Percentiles rank a stretch among this genome's conserved stretches.
phyloP scores from a whole-genome alignment of 257 asterid genomes.

The Perilla frutescens region DNA sequence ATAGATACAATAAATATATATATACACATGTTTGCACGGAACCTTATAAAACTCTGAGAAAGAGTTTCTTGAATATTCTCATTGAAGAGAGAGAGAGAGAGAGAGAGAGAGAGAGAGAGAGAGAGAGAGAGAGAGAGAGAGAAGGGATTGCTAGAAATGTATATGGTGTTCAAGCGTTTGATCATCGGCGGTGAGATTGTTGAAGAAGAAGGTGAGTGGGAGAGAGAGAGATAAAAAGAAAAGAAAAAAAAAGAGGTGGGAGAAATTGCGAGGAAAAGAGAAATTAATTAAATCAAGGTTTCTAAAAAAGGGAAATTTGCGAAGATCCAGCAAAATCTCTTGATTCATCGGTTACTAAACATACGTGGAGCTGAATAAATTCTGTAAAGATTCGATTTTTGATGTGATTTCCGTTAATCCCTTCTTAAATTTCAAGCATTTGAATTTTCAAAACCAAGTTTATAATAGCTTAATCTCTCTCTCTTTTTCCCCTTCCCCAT shows the following conservation, averaged over 20 bases:
- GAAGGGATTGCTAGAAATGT: conserved; percentile 64
- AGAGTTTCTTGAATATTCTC: conserved; percentile 33
- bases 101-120: conserved; percentile 27
- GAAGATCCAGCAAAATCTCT: background rate
- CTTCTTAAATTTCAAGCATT: background rate
- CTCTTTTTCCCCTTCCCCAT: background rate
- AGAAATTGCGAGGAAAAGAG: too few relatives aligned
- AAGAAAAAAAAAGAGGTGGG: background rate
- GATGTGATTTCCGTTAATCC: conserved; percentile 23
- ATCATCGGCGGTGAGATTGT: conserved; percentile 84
- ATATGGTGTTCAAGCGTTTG: conserved; percentile 72
- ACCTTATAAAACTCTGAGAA: background rate
- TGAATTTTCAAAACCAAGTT: conserved; percentile 13
- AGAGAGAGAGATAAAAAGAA: conserved; percentile 65
- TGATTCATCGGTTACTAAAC: conserved; percentile 31
- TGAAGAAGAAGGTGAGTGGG: conserved; percentile 89
- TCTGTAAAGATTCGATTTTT: background rate
- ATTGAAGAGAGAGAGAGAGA: background rate
- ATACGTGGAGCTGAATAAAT: background rate
- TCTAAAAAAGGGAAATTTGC: background rate
- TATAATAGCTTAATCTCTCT: background rate
- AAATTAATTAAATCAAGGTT: background rate
- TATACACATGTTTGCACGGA: background rate
- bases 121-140: conserved; percentile 41
- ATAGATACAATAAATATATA: background rate